A percentile compares a stretch with the other conserved stretches of the same genome.
Evolutionary conservation across 208 protist species (phyloP).

Genomic region (Polymyxa betae): DNA sequence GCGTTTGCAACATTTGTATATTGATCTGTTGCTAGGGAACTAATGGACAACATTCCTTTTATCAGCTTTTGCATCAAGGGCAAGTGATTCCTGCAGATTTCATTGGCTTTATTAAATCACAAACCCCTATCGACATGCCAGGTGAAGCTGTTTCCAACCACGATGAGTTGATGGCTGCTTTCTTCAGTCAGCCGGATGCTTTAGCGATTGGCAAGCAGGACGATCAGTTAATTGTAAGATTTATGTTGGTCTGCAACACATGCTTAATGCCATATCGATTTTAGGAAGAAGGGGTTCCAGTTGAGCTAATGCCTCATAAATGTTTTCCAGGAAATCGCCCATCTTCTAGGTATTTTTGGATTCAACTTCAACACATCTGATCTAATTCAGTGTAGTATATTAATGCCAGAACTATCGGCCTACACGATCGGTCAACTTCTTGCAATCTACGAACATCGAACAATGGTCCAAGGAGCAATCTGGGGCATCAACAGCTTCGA

Average conservation of each 20-base stretch:
- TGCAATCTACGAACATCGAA: conserved; percentile 73
- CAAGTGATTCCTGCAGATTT: conserved; percentile 64
- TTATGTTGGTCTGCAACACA: conserved; percentile 18
- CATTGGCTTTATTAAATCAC: conserved; percentile 61
- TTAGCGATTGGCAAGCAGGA: conserved; percentile 66
- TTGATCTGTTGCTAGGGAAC: conserved; percentile 69
- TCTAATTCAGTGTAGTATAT: neutral
- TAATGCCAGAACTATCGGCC: conserved; percentile 35
- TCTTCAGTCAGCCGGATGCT: conserved; percentile 71
- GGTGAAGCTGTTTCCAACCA: conserved; percentile 58
- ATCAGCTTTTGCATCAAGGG: conserved; percentile 75
- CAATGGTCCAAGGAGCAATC: conserved; percentile 68
- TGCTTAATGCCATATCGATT: neutral
- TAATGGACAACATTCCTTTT: conserved; percentile 77
- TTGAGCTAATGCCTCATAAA: conserved; percentile 60
- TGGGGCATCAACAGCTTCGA: conserved; percentile 74
- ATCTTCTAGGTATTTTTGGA: conserved; percentile 44
- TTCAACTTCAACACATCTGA: neutral
- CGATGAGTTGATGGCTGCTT: conserved; percentile 68
- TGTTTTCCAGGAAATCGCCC: conserved; percentile 70
- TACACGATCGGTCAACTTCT: conserved; percentile 62
- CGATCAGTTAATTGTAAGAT: conserved; percentile 59
- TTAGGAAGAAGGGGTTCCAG: conserved; percentile 2
- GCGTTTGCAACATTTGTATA: conserved; percentile 34
- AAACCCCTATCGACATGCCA: conserved; percentile 56